Conservation (phyloP, 495 filamentous ascomycete genomes). For the Penicillium robsamsonii region DNA sequence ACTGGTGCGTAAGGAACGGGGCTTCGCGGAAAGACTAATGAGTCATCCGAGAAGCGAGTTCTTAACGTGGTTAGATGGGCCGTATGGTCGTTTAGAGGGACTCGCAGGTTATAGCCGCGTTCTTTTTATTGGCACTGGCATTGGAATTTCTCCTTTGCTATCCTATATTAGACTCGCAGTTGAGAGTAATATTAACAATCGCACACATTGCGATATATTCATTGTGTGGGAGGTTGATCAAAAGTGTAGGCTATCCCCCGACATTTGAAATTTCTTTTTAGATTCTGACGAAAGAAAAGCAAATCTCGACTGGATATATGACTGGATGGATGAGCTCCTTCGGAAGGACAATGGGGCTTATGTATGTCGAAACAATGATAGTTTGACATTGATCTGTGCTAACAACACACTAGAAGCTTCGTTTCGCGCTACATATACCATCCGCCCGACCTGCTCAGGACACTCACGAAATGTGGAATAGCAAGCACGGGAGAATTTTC, state of each 20-base stretch:
- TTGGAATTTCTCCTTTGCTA: not conserved
- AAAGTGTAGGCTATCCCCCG: not conserved
- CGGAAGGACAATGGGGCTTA: constrained; percentile 1
- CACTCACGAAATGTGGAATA: not conserved
- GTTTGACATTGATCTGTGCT: not conserved
- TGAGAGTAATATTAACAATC: not conserved
- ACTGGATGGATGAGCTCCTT: not conserved
- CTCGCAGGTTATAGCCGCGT: not conserved
- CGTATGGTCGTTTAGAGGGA: not conserved
- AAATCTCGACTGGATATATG: constrained; percentile 2
- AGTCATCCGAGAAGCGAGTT: not conserved
- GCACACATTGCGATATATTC: not conserved
- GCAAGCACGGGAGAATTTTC: not conserved
- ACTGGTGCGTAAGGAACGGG: not conserved
- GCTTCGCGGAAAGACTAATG: not conserved
- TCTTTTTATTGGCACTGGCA: not conserved
- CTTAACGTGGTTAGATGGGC: not conserved
- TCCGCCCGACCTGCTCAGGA: not conserved
- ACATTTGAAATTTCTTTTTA: not conserved
- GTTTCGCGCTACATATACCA: constrained; percentile 1
- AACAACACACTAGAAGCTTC: constrained; percentile 1
- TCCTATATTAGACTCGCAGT: not conserved
- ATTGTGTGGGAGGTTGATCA: not conserved
- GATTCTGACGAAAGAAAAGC: not conserved
- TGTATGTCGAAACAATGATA: not conserved